Base-by-base conservation (phyloP, 768 basidiomycete genomes). In the Scleroderma bovista region DNA sequence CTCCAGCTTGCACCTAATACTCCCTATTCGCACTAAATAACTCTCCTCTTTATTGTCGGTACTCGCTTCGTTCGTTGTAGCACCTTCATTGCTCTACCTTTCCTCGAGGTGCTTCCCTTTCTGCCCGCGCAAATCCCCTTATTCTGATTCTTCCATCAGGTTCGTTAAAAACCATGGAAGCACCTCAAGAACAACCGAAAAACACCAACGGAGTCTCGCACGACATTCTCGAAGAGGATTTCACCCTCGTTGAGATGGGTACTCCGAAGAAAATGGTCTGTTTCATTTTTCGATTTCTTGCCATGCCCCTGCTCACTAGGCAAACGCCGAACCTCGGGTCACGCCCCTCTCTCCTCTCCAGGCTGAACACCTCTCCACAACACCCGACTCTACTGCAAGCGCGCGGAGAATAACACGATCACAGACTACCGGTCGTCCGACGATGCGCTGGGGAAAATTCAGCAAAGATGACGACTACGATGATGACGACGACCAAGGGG, bases 371-470 rank as follows among this genome's bases (percentile, higher is more conserved):
- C 3, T 31, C 20, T 13, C 45, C 33, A 57, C 61, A 43, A 48
- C 66, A 8, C 57, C 62, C 8, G 62, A 69, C 47, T 57, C 67
- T 5, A 13, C 57, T 1, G 48, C 63, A n/a, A 50, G 33, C 34
- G 38, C 59, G 6, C 58, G 61, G 48, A 55, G 65, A 63, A 48
- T 67, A 5, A 67, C 65, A 39, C 65, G 65, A 58, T 69, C 66
- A 1, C 66, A 67, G 56, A 67, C 66, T 1, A 65, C 67, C 9
- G 59, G 65, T 16, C 67, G 66, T 44, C 66, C 66, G 2, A 59
- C 65, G 19, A 55, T 69, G 9, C 66, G 66, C 37, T 67, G 66
- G 67, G 66, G 66, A 10, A 67, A 69, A 50, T 60, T 61, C 19
- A 48, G 63, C 16, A 67, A 34, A 44, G 65, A 65, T 1, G 63